Evolutionary conservation across 75 land plant species (phyloP).

Genomic region (Pseudotsuga menziesii): DNA sequence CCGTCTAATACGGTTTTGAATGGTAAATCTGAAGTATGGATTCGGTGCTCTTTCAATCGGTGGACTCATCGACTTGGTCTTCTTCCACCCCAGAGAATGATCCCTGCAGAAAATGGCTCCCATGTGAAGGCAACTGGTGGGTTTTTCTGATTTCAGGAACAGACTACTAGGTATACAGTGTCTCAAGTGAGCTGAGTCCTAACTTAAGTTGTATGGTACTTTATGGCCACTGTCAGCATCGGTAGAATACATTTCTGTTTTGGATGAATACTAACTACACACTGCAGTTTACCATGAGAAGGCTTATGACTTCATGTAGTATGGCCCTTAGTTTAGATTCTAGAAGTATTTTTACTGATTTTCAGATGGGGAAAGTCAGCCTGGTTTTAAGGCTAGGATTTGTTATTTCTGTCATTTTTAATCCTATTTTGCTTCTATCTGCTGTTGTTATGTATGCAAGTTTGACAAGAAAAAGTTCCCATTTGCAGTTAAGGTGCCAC

Average conservation of each 20-base stretch:
- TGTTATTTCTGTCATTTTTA: neutral
- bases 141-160: conserved; percentile 1
- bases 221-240: neutral
- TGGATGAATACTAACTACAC: neutral
- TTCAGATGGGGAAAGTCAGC: neutral
- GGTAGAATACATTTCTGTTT: neutral
- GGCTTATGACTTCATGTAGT: neutral
- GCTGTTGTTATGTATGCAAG: neutral
- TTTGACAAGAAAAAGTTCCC: neutral
- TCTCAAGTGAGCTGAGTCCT: neutral
- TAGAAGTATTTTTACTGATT: neutral
- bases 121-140: conserved; percentile 61
- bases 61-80: conserved; percentile 74
- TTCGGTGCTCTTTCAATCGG: conserved; percentile 78
- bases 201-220: neutral
- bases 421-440: neutral
- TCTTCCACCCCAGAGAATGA: conserved; percentile 67
- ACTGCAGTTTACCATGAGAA: neutral
- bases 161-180: neutral
- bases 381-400: neutral
- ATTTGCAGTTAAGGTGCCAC: conserved; percentile 76
- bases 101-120: conserved; percentile 37
- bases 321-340: neutral
- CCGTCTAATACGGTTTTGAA: conserved; percentile 75
- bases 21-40: conserved; percentile 83